Conservation (phyloP, 306 rosid species). For the Potentilla sterilis region DNA sequence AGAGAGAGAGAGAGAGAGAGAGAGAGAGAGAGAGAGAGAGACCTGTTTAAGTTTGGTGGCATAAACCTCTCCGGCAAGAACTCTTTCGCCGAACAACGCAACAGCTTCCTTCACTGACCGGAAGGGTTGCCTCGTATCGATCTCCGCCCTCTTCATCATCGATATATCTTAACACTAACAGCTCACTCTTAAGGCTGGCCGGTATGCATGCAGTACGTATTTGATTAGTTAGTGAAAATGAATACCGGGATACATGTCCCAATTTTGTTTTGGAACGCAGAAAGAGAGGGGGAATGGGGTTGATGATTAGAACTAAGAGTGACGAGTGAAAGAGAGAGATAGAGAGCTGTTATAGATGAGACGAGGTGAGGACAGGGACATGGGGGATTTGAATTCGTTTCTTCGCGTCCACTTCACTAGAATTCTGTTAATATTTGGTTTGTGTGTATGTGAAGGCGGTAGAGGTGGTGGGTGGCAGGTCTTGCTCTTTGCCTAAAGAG, state of each 20-base stretch:
- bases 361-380: conserved; percentile 12
- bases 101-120: conserved; percentile 93
- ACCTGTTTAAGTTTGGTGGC: conserved; percentile 70
- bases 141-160: conserved; percentile 58
- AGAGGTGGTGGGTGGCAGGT: conserved; percentile 43
- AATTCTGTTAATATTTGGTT: conserved; percentile 47
- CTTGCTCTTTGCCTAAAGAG: conserved; percentile 31
- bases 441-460: conserved; percentile 43
- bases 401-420: conserved; percentile 99
- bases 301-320: background rate
- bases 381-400: conserved; percentile 65
- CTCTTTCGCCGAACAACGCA: conserved; percentile 68
- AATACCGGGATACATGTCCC: background rate
- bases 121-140: conserved; percentile 73
- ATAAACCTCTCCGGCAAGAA: conserved; percentile 69
- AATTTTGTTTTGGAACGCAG: background rate
- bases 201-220: background rate
- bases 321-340: conserved; percentile 15
- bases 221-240: background rate
- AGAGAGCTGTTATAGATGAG: conserved; percentile 7
- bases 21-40: background rate
- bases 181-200: background rate
- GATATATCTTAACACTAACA: conserved; percentile 2
- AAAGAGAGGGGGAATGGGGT: conserved; percentile 10
- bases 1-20: conserved; percentile 27